A percentile compares a stretch with the other conserved stretches of the same genome.
These are phyloP conservation scores for Coelastrella sp. DNA, from an alignment of 139 green algal genomes.

Conservation along the genomic window DNA sequence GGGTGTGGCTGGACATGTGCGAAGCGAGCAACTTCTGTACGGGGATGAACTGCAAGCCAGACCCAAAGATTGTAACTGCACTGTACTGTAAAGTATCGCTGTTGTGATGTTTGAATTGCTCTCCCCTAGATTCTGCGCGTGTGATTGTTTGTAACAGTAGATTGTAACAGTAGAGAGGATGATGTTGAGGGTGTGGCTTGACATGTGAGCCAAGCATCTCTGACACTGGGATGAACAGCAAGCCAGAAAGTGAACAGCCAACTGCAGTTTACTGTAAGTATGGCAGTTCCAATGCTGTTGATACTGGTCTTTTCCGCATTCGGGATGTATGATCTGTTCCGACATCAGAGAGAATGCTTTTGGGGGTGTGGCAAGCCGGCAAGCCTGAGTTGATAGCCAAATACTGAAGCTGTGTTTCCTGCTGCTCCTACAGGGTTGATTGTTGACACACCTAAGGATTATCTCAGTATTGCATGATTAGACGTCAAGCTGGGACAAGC, in stretches of 20 bases:
- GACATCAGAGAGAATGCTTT: neutral
- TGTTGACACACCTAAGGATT: no score
- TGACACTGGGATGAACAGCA: slow-evolving; percentile 58
- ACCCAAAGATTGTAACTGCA: neutral
- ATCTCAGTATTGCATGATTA: no score
- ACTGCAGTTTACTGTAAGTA: neutral
- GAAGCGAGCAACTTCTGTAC: slow-evolving; percentile 82
- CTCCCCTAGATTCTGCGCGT: no score
- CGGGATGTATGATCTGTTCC: neutral
- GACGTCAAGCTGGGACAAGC: no score
- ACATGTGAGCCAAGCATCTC: slow-evolving; percentile 87
- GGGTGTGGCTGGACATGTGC: slow-evolving; percentile 70
- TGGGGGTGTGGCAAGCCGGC: no score
- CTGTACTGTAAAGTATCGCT: slow-evolving; percentile 30
- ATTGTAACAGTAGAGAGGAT: no score
- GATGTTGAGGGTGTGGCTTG: slow-evolving; percentile 29
- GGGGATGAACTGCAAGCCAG: slow-evolving; percentile 24
- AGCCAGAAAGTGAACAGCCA: neutral
- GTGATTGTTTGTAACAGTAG: no score
- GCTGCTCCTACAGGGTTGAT: neutral
- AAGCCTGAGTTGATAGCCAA: no score
- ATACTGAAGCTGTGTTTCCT: no score
- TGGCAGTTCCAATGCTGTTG: neutral
- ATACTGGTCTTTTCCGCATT: neutral
- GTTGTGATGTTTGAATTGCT: no score